Conservation (phyloP, 345 rosid species). For the Eucalyptus regnans region DNA sequence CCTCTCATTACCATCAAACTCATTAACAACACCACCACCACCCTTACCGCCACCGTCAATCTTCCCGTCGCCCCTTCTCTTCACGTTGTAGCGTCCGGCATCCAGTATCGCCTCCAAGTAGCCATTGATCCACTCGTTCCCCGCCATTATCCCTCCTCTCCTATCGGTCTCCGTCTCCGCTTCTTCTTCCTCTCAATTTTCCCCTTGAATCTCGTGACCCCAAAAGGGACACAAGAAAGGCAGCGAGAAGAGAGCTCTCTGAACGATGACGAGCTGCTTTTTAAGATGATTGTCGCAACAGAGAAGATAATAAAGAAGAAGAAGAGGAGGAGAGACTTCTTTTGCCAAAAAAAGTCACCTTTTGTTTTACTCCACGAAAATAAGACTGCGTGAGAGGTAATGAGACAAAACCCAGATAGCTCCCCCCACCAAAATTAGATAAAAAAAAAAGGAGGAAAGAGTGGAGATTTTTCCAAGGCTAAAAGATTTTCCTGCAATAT, state of each 20-base stretch:
- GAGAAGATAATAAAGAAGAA: background rate
- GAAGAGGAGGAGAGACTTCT: background rate
- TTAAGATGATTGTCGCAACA: background rate
- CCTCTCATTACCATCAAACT: constrained; percentile 28
- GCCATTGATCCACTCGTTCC: constrained; percentile 89
- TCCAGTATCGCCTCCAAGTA: constrained; percentile 84
- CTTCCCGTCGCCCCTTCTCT: constrained; percentile 35
- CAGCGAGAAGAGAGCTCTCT: background rate
- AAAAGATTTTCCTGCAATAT: background rate
- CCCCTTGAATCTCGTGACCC: background rate
- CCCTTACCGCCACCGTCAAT: background rate
- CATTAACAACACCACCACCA: background rate
- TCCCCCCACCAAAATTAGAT: background rate
- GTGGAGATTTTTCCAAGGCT: background rate
- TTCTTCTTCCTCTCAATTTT: background rate
- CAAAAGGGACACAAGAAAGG: background rate
- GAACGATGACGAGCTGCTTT: background rate
- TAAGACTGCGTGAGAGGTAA: background rate
- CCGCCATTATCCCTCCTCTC: constrained; percentile 36
- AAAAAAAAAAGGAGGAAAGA: background rate
- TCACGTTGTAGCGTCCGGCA: constrained; percentile 45
- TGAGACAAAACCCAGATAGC: background rate
- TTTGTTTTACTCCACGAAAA: background rate
- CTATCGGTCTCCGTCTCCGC: background rate
- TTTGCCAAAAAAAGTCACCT: background rate